These are phyloP conservation scores for Hibiscus syriacus DNA, from an alignment of 345 rosid genomes.

Conservation along the genomic window DNA sequence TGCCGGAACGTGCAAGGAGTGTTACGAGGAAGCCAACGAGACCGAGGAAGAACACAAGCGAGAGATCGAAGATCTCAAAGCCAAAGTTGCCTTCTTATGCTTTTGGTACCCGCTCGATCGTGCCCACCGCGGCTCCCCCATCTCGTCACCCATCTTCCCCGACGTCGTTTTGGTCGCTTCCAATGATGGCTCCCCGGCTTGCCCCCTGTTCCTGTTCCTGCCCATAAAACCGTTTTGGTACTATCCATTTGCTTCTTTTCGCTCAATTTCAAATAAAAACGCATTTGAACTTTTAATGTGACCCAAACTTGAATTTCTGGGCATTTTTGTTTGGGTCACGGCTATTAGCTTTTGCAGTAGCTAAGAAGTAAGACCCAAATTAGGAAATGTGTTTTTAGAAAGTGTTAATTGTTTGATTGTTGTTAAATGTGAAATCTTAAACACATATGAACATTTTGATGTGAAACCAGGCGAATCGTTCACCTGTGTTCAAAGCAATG, in stretches of 20 bases:
- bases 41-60: constrained; percentile 69
- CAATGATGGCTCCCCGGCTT: constrained; percentile 23
- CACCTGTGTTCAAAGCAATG: constrained; percentile 88
- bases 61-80: constrained; percentile 70
- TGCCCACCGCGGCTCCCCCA: constrained; percentile 10
- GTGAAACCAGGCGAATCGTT: constrained; percentile 51
- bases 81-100: constrained; percentile 57
- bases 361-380: not conserved
- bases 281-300: not conserved
- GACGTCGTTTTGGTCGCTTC: constrained; percentile 65
- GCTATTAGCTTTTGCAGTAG: not conserved
- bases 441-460: not conserved
- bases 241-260: not conserved
- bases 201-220: constrained; percentile 44
- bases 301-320: constrained; percentile 15
- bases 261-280: constrained; percentile 1
- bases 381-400: not conserved
- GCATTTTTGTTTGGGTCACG: not conserved
- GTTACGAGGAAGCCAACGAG: constrained; percentile 11
- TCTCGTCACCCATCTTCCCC: constrained; percentile 26
- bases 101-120: constrained; percentile 44
- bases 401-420: not conserved
- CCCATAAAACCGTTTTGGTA: constrained; percentile 69
- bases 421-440: no score
- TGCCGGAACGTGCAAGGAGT: constrained; percentile 9